Evolutionary conservation across 768 basidiomycete genomes (phyloP), one percentile per base, ranked within the genome.

Genomic region (Collybiopsis luxurians): DNA sequence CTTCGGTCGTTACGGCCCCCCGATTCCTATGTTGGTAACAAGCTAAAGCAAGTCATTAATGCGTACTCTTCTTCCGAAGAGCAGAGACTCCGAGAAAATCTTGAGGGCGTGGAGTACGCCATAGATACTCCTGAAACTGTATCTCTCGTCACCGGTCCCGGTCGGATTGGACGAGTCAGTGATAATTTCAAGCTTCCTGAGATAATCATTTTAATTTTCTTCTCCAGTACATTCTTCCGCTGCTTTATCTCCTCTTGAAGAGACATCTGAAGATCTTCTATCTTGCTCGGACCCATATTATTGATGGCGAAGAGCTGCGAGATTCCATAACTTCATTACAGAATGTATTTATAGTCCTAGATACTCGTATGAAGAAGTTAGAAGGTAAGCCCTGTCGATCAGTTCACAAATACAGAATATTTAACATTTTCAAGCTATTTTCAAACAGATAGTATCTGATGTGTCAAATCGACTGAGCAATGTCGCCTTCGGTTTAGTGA

Each of bases 201-300:
- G 4, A 17, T 40, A 15, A 17, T 36, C 10, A 46, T 9, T 28
- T 10, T 21, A 7, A 15, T 13, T 7, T n/a, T n/a, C n/a, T 17
- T 10, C 5, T 15, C n/a, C 23, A 76, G 73, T 69, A 67, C 53
- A 42, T 74, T 9, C 63, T 74, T 4, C 72, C 73, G 0, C 59
- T 75, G 15, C 53, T 75, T 1, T 71, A 69, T 52, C 64, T 77
- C 0, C 61, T 75, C 0, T 58, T 74, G 23, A 61, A 66, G 44
- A 65, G 70, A 31, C 71, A 75, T 61, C 61, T 72, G 24, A 63
- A 69, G 42, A 67, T 73, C 27, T 61, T 76, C 34, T 63, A 65
- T 21, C 53, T 71, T 4, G 66, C 65, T 5, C 59, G 61, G 19
- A 67, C 39, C 11, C 60, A 61, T 2, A 53, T 71, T 2, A 38